Evolutionary conservation across 2,329 filamentous ascomycete genomes (phyloP).

Genomic region (Penicillium sp.): DNA sequence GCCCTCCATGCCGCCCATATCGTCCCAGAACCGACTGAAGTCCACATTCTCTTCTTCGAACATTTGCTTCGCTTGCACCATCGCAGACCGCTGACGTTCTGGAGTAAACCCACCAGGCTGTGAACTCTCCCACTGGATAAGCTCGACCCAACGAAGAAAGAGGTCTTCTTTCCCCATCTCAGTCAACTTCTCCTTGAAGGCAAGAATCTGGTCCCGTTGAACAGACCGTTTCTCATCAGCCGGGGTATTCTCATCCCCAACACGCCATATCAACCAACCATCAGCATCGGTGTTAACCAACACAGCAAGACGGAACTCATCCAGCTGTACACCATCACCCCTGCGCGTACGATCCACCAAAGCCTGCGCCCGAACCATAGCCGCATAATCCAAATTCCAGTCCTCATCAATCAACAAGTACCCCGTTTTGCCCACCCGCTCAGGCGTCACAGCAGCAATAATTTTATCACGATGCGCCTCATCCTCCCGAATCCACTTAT

Average conservation of each 20-base stretch:
- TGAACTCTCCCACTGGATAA: slow-evolving; percentile 82
- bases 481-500: slow-evolving; percentile 48
- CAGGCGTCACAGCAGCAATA: slow-evolving; percentile 63
- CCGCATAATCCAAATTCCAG: slow-evolving; percentile 82
- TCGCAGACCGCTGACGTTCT: slow-evolving; percentile 68
- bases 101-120: slow-evolving; percentile 72
- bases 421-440: slow-evolving; percentile 73
- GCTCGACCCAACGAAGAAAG: slow-evolving; percentile 90
- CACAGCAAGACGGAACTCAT: slow-evolving; percentile 69
- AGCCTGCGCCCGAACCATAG: slow-evolving; percentile 70
- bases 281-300: slow-evolving; percentile 64
- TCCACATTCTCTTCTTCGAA: slow-evolving; percentile 74
- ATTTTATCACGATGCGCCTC: slow-evolving; percentile 56
- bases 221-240: slow-evolving; percentile 38
- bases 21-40: slow-evolving; percentile 74
- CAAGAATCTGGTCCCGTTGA: slow-evolving; percentile 64
- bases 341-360: slow-evolving; percentile 55
- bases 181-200: slow-evolving; percentile 72
- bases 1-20: slow-evolving; percentile 59
- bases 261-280: slow-evolving; percentile 63
- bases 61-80: slow-evolving; percentile 68
- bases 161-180: slow-evolving; percentile 78
- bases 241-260: slow-evolving; percentile 56
- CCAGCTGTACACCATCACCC: slow-evolving; percentile 45
- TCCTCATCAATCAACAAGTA: slow-evolving; percentile 79